Evolutionary conservation across 2,329 filamentous ascomycete genomes (phyloP).

Genomic region (Penicillium nordicum): DNA sequence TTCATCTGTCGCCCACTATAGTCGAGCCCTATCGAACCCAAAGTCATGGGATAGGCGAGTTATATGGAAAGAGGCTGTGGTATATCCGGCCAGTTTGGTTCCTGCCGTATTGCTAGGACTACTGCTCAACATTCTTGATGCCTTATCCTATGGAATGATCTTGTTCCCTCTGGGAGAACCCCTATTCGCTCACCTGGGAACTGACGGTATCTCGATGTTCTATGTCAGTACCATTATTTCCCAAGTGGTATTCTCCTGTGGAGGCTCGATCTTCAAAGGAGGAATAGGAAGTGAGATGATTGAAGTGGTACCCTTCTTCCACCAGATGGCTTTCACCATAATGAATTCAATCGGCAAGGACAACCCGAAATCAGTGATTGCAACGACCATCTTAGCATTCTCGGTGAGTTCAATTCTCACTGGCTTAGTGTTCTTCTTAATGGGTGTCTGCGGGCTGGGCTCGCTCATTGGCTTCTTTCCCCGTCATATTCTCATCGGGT

Average conservation of each 20-base stretch:
- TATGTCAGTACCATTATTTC: conserved; percentile 96
- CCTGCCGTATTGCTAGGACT: conserved; percentile 86
- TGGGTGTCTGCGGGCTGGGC: conserved; percentile 82
- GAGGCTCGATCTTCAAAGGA: conserved; percentile 82
- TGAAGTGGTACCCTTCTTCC: conserved; percentile 97
- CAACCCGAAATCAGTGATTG: conserved; percentile 79
- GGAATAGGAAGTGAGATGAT: conserved; percentile 97
- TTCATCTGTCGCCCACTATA: conserved; percentile 20
- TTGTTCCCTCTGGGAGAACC: conserved; percentile 86
- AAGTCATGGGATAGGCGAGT: conserved; percentile 68
- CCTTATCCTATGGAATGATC: conserved; percentile 94
- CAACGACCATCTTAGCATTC: conserved; percentile 90
- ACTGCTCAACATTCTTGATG: conserved; percentile 89
- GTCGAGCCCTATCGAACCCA: conserved; percentile 52
- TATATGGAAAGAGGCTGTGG: conserved; percentile 62
- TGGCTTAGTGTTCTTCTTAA: conserved; percentile 83
- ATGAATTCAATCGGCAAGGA: conserved; percentile 72
- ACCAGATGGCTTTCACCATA: conserved; percentile 94
- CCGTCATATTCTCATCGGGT: conserved; percentile 91
- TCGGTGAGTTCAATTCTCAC: conserved; percentile 88
- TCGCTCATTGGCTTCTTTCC: conserved; percentile 97
- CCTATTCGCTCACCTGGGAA: conserved; percentile 79
- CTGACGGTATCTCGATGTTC: conserved; percentile 96
- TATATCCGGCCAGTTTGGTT: conserved; percentile 67
- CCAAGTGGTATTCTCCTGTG: conserved; percentile 81